A percentile compares a stretch with the other conserved stretches of the same genome.
phyloP scores from a whole-genome alignment of 2,329 filamentous ascomycete species.

The Plectosphaerella cucumerina region DNA sequence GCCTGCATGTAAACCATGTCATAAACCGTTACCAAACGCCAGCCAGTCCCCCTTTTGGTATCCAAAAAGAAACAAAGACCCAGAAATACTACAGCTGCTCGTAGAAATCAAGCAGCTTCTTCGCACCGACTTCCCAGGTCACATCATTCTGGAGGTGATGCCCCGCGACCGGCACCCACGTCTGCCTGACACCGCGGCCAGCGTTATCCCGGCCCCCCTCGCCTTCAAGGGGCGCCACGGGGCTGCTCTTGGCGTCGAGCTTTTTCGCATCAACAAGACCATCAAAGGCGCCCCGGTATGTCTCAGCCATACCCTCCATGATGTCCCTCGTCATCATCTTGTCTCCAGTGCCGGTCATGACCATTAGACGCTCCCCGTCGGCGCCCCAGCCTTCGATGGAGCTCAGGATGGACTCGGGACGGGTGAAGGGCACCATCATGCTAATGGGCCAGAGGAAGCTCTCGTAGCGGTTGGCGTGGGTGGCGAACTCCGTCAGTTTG shows the following conservation, averaged over 20 bases:
- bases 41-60: too few relatives aligned
- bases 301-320: conserved; percentile 30
- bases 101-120: conserved; percentile 38
- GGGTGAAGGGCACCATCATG: conserved; percentile 40
- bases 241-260: conserved; percentile 17
- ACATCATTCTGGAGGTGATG: conserved; percentile 52
- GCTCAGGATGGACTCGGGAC: conserved; percentile 31
- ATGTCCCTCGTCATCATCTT: conserved; percentile 33
- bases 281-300: conserved; percentile 28
- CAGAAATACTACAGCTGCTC: conserved; percentile 1
- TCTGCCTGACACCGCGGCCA: conserved; percentile 33
- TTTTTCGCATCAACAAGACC: conserved; percentile 23
- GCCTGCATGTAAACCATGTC: background rate
- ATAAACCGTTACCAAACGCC: background rate
- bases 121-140: conserved; percentile 41
- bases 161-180: conserved; percentile 37
- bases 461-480: conserved; percentile 42
- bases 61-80: too few relatives aligned
- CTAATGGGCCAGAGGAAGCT: conserved; percentile 47
- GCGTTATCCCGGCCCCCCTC: conserved; percentile 19
- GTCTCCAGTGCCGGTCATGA: conserved; percentile 35
- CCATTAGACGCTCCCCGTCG: conserved; percentile 26
- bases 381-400: conserved; percentile 25
- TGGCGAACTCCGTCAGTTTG: conserved; percentile 36
- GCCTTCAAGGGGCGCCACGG: conserved; percentile 11